These are phyloP conservation scores for Suillus weaverae DNA, from an alignment of 768 basidiomycete genomes.

Conservation along the genomic window DNA sequence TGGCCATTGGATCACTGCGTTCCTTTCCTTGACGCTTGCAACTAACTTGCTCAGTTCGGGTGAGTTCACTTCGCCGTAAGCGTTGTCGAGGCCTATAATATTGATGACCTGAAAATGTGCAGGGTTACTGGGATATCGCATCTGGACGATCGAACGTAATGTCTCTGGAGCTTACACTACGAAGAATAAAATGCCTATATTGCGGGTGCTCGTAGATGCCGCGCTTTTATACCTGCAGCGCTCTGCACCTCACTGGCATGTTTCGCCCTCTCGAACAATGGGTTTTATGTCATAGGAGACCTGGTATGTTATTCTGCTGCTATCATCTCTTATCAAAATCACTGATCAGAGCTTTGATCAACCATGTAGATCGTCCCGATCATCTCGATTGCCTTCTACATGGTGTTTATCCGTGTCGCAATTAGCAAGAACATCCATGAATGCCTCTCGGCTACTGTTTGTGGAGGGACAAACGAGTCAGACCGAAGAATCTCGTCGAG, in stretches of 20 bases:
- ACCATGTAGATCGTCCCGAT: neutral
- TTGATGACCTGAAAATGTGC: neutral
- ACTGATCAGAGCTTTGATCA: neutral
- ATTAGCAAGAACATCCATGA: neutral
- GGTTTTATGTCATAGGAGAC: neutral
- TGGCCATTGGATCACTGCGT: slow-evolving; percentile 5
- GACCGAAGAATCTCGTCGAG: neutral
- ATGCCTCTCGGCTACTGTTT: neutral
- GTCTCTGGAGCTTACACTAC: neutral
- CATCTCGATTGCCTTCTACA: neutral
- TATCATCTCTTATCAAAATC: neutral
- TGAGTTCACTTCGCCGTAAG: neutral
- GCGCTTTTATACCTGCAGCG: neutral
- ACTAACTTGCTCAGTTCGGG: slow-evolving; percentile 5
- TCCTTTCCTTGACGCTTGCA: slow-evolving; percentile 6
- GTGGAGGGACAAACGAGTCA: neutral
- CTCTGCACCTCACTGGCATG: neutral
- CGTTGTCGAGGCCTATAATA: neutral
- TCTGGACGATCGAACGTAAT: neutral
- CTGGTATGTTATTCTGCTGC: neutral
- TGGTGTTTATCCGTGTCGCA: neutral
- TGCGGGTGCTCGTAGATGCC: neutral
- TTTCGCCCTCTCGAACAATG: neutral
- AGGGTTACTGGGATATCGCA: slow-evolving; percentile 8
- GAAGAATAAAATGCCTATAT: neutral